Evolutionary conservation across 176 grass and related monocot species (phyloP).

Genomic region (Tillandsia fasciculata): DNA sequence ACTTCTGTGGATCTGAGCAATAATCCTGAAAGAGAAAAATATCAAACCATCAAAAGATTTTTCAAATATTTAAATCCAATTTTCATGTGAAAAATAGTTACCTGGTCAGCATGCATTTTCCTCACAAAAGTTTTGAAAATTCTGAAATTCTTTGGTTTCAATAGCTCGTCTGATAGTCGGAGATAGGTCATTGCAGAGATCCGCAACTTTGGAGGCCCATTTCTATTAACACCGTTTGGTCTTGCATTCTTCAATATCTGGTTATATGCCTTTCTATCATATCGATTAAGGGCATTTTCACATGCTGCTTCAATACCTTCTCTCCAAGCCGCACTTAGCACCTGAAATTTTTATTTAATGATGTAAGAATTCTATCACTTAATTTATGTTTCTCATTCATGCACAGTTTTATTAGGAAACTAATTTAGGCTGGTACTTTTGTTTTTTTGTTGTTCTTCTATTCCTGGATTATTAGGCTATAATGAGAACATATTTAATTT

Average conservation of each 20-base stretch:
- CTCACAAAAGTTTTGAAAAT: slow-evolving; percentile 71
- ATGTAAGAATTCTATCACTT: slow-evolving; percentile 5
- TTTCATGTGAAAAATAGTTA: slow-evolving; percentile 10
- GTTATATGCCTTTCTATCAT: slow-evolving; percentile 70
- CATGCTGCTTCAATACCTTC: slow-evolving; percentile 68
- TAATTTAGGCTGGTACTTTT: neutral
- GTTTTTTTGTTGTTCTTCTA: neutral
- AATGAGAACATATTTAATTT: too few species aligned
- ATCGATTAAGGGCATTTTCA: slow-evolving; percentile 63
- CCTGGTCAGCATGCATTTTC: slow-evolving; percentile 94
- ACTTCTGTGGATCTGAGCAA: slow-evolving; percentile 35
- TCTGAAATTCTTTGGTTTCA: slow-evolving; percentile 47
- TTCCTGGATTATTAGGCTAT: neutral
- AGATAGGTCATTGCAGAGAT: slow-evolving; percentile 77
- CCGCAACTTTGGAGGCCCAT: slow-evolving; percentile 39
- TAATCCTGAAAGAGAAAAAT: slow-evolving; percentile 32
- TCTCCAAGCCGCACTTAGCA: slow-evolving; percentile 80
- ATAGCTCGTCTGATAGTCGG: slow-evolving; percentile 48
- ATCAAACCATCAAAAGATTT: neutral
- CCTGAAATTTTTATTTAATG: slow-evolving; percentile 30
- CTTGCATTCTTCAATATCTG: slow-evolving; percentile 73
- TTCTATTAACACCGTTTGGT: slow-evolving; percentile 52
- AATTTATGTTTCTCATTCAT: neutral
- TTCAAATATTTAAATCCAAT: too few species aligned
- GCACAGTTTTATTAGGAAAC: neutral